These are phyloP conservation scores for Suillus spraguei DNA, from an alignment of 768 basidiomycete species.

Conservation along the genomic window DNA sequence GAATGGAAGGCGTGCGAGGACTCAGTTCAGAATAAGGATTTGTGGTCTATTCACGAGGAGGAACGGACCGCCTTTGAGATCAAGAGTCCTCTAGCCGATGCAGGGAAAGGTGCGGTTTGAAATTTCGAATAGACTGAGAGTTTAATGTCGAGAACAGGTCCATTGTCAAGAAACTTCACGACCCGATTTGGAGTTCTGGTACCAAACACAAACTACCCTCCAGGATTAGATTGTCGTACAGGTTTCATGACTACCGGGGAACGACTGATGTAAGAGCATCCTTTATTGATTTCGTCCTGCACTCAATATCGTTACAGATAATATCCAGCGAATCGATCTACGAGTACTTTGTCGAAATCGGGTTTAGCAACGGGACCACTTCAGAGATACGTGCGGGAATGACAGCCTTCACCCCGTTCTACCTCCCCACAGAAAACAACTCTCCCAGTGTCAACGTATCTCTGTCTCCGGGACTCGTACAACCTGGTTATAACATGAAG, in stretches of 20 bases:
- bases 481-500: neutral
- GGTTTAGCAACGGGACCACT: conserved; percentile 22
- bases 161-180: neutral
- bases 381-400: conserved; percentile 21
- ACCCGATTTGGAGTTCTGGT: conserved; percentile 19
- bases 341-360: conserved; percentile 23
- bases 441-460: neutral
- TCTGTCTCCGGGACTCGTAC: neutral
- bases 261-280: neutral
- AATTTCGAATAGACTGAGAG: conserved; percentile 10
- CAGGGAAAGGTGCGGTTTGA: neutral
- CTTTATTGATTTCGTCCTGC: neutral
- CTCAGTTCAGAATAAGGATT: conserved; percentile 13
- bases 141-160: neutral
- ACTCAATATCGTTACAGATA: neutral
- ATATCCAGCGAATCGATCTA: conserved; percentile 10
- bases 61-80: conserved; percentile 22
- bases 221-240: conserved; percentile 11
- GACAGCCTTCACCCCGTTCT: conserved; percentile 20
- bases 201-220: conserved; percentile 27
- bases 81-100: conserved; percentile 3
- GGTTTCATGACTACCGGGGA: neutral
- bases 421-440: neutral
- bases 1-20: neutral
- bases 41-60: conserved; percentile 23